Evolutionary conservation across 78 protist species (phyloP), one percentile per base, ranked within the genome.

Genomic region (Isochrysis galbana): DNA sequence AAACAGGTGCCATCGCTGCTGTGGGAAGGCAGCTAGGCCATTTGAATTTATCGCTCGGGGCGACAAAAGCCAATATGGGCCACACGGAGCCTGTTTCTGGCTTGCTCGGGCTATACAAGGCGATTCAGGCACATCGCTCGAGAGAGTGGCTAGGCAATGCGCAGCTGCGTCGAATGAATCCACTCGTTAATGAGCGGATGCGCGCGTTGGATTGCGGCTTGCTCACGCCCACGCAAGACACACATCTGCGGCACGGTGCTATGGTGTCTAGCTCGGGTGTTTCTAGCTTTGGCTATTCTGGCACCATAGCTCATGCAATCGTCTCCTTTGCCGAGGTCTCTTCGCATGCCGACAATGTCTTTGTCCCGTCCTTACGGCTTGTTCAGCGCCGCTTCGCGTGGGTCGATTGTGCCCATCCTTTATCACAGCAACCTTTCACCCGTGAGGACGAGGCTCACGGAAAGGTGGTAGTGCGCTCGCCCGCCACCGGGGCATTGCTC

Each of bases 1-100:
- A 95, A 61, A 69, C 55, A 7, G 42, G 77, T 7, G 95, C 90
- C 19, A 32, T 95, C 11, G 67, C 92, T 3, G 87, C 80, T 7
- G 80, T n/a, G 80, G 23, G 29, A 5, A n/a, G 77, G 17, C 7
- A 5, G 77, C 14, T 14, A 51, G 61, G 61, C 61, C 61, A 51
- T 14, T 7, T 51, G 61, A 14, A 3, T 19, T 34, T 89, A 2
- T 42, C 86, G 29, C 72, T 96, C 41, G 97, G 98, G 51, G 26
- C 94, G 26, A 61, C 96, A 14, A 96, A 96, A 91, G 36, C 94
- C 11, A 96, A 95, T 69, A 61, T 96, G 45, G 98, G 97, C 11
- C 98, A 96, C 88, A 1, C 29, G 78, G 98, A 96, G 93, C 32
- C 92, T 23, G 87, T 82, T 0, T 90, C 77, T n/a, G 90, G 93